Conservation (phyloP, 176 grass and related monocot species). For the Cocos nucifera region DNA sequence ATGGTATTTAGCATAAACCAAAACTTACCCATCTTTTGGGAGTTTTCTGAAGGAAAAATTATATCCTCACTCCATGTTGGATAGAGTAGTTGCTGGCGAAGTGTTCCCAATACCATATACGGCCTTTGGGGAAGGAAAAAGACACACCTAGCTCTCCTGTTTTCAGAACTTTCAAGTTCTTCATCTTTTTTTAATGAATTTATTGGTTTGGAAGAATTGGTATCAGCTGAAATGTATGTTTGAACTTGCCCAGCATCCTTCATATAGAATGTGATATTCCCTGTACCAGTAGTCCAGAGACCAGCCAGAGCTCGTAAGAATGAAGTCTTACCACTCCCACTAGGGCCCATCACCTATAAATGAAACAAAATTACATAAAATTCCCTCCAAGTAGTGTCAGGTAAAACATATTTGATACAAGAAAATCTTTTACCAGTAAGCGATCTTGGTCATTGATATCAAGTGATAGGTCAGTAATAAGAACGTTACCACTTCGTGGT, state of each 20-base stretch:
- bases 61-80: constrained; percentile 80
- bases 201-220: constrained; percentile 25
- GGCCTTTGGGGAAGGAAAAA: constrained; percentile 96
- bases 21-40: constrained; percentile 41
- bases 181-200: constrained; percentile 18
- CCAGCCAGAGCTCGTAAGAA: constrained; percentile 89
- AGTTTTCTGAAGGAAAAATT: constrained; percentile 26
- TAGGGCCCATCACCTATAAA: constrained; percentile 90
- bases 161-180: constrained; percentile 49
- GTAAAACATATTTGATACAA: background rate
- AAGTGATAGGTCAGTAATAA: constrained; percentile 59
- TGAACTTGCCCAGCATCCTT: constrained; percentile 28
- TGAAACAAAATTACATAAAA: constrained; percentile 16
- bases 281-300: constrained; percentile 80
- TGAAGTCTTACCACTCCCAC: constrained; percentile 93
- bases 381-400: constrained; percentile 1
- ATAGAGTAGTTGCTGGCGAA: constrained; percentile 87
- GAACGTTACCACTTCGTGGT: constrained; percentile 63
- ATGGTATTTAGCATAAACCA: constrained; percentile 6
- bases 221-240: constrained; percentile 30
- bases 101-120: constrained; percentile 96
- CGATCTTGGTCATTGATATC: constrained; percentile 80
- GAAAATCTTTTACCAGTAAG: constrained; percentile 49
- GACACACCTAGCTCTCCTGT: constrained; percentile 61
- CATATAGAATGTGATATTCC: constrained; percentile 63